Conservation (phyloP, 192 early-diverging fungal species). For the Dissophora globulifera region DNA sequence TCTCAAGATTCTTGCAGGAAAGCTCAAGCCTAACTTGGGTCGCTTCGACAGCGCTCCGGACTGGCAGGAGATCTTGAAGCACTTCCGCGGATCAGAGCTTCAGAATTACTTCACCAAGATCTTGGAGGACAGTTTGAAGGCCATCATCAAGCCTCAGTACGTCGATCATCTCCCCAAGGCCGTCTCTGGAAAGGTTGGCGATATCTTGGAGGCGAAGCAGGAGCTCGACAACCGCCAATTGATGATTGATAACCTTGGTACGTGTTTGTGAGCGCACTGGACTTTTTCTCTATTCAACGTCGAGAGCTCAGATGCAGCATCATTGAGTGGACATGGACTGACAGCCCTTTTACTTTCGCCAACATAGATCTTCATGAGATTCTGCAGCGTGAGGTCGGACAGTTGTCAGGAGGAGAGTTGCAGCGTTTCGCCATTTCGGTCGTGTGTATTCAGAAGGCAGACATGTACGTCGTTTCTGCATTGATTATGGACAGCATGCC, state of each 20-base stretch:
- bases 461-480: conserved; percentile 72
- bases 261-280: too few relatives aligned
- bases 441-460: conserved; percentile 81
- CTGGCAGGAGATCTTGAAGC: conserved; percentile 95
- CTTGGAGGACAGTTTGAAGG: conserved; percentile 94
- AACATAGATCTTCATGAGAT: conserved; percentile 82
- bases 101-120: conserved; percentile 99
- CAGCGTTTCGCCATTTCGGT: conserved; percentile 97
- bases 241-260: conserved; percentile 78
- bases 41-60: conserved; percentile 85
- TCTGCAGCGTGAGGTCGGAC: conserved; percentile 82
- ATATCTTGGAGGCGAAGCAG: conserved; percentile 75
- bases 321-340: too few relatives aligned
- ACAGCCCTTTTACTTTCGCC: neutral
- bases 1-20: conserved; percentile 92
- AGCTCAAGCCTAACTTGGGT: conserved; percentile 97
- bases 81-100: conserved; percentile 96
- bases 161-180: conserved; percentile 90
- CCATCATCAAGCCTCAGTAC: conserved; percentile 96
- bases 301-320: too few relatives aligned
- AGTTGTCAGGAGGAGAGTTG: conserved; percentile 96
- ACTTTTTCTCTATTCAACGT: too few relatives aligned
- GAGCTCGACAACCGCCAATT: conserved; percentile 79
- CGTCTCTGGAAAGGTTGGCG: conserved; percentile 81
- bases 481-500: too few relatives aligned